Evolutionary conservation across 164 flowering plant species (phyloP), one percentile per base, ranked within the genome.

Genomic region (Houttuynia cordata): DNA sequence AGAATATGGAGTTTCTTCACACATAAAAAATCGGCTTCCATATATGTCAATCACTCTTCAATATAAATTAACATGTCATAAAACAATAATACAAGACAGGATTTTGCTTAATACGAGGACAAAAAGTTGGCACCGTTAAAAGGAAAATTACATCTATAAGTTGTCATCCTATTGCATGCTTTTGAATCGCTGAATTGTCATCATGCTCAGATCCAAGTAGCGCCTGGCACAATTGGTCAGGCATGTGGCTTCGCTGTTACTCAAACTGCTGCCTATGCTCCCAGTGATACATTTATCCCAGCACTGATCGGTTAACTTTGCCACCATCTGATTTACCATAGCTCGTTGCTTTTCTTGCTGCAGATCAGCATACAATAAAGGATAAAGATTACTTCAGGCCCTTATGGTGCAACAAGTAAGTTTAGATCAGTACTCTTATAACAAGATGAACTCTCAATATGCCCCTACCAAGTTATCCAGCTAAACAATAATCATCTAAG

Each of bases 281-380:
- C 69, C 68, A 18, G 69, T 65, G 56, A 70, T 57, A 58, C 73
- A 70, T 42, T 70, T 70, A 39, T 70, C 73, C 73, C 73, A 70
- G 59, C 73, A 70, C 18, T 37, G 49, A 25, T 66, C 60, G 21
- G 73, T 70, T 12, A 70, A 49, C 52, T 70, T 70, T 8, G 66
- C 62, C 17, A 70, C 73, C 66, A 65, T 61, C 30, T 70, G 62
- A 52, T 65, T 66, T 21, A 70, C 53, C 73, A 65, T 70, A 10
- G 64, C 73, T 17, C 64, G 56, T 53, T 70, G 45, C 69, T 70
- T 61, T 60, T 70, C 69, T 65, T 70, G 62, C 73, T 70, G 42
- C 67, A 68, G 7, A 57, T 39, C 7, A 17, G 17, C 13, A 45
- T 12, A 45, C 17, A 45, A 2, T 17, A 45, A 45, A 0, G 12